Base-by-base conservation (phyloP, 1,139 yeast species). In the Suhomyces bolitotheri region DNA sequence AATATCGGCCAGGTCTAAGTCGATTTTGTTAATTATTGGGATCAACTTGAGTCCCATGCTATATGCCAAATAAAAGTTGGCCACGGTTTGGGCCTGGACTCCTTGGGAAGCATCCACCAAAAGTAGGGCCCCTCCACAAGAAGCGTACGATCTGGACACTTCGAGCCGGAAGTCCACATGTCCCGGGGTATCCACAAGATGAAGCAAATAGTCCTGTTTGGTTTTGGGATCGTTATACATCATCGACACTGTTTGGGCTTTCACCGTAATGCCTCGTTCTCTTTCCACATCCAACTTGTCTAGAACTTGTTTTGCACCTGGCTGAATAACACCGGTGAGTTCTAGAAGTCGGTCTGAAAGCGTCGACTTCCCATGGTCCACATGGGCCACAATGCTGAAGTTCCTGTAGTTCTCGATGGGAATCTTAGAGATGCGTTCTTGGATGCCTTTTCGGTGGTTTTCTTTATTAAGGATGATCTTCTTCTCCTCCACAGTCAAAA, bases 181-280 rank as follows among this genome's bases (percentile, higher is more conserved):
- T 0, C 98, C 98, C 0, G 98, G 98, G 0, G 98, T 92, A 62
- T 92, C 98, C 39, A 92, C 96, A 38, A 92, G 71, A 62, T 92
- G 97, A 34, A 92, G 64, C 38, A 92, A 60, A 52, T 87, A 92
- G 47, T 90, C 96, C 47, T 78, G 63, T 3, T 52, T 45, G 0
- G 64, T 52, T 4, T 75, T 74, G 7, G 82, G 77, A 53, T 87
- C 79, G 16, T 73, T 71, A 56, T 89, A 88, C 38, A 92, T 72
- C 97, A 92, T 92, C 0, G 96, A 75, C 49, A 96, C 92, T 0
- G 97, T 90, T 55, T 92, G 97, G 0, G 98, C 97, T 58, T 92
- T 92, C 37, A 92, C 92, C 0, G 98, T 92, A 53, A 92, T 92
- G 17, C 98, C 98, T 46, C 97, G 73, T 37, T 56, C 62, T 11